Base-by-base conservation (phyloP, 2,329 filamentous ascomycete genomes). In the Botrytis galanthina region DNA sequence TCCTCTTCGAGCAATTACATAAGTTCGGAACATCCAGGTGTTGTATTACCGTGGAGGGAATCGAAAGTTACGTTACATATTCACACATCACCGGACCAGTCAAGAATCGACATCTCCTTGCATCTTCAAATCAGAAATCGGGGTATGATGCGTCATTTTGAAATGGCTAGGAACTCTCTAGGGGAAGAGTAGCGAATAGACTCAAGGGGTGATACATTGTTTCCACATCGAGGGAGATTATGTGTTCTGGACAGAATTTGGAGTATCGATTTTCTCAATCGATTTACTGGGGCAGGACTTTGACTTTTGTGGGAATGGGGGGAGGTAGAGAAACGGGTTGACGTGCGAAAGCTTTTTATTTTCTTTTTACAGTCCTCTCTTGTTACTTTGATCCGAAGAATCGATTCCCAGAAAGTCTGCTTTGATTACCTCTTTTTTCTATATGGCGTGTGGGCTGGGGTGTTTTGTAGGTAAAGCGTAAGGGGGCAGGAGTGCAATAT, bases 401-500 rank as follows among this genome's bases (percentile, higher is more conserved):
- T 68, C 66, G 35, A 68, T 68, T 57, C 66, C 66, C 66, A 54
- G 66, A 37, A 16, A 68, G 37, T 32, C 66, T 68, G 48, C 66
- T 57, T 67, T 68, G 66, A 57, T 68, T 68, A 29, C 26, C 35
- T 42, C 46, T 39, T 54, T 68, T 68, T 68, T 57, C 66, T 37
- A 68, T 57, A 68, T 54, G 62, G 62, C 62, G 42, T 57, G 48
- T 37, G 48, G 66, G 48, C 39, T 57, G 35, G 48, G 64, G 48
- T 68, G 66, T 68, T 68, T 57, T 68, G 48, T 68, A 68, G 66
- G 66, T 68, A 68, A 68, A 68, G 35, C 66, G 66, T 57, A 48
- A 37, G 48, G 46, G 66, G 26, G 37, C 46, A 42, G 48, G 66
- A 57, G 48, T 54, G 66, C 66, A 68, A 68, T 68, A 68, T 29